Percentiles rank a stretch among this genome's conserved stretches.
Conservation (phyloP, 2,329 filamentous ascomycete genomes). For the Alternaria incomplexa region DNA sequence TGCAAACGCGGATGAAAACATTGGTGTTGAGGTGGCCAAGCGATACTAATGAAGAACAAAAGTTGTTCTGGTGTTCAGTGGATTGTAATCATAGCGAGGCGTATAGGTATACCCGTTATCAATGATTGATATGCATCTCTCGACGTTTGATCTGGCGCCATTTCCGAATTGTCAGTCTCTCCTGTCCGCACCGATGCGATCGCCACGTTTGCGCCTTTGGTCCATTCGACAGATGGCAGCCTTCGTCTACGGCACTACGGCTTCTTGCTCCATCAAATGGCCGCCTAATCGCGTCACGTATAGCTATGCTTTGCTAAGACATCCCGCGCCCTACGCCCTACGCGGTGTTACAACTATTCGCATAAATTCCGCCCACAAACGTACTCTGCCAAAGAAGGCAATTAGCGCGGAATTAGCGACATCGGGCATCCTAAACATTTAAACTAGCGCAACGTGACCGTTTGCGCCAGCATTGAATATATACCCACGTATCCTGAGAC, state of each 20-base stretch:
- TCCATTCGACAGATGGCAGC: not conserved
- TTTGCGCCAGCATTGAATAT: not conserved
- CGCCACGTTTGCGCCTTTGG: not conserved
- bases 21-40: slow-evolving; percentile 46
- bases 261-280: not conserved
- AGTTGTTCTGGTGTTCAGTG: not conserved
- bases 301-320: not conserved
- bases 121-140: not conserved
- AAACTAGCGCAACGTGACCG: not conserved
- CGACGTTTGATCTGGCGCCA: not conserved
- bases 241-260: not conserved
- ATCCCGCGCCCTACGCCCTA: slow-evolving; percentile 5
- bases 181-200: not conserved
- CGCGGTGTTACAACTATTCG: not conserved
- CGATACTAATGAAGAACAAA: slow-evolving; percentile 29
- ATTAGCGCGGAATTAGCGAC: slow-evolving; percentile 25
- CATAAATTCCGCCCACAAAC: not conserved
- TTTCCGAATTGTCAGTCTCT: not conserved
- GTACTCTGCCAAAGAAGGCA: not conserved
- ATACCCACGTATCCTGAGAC: not conserved
- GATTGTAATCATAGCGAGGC: slow-evolving; percentile 6
- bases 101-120: slow-evolving; percentile 16
- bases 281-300: not conserved
- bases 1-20: slow-evolving; percentile 45
- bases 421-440: not conserved